Evolutionary conservation across 257 asterid genomes (phyloP), one percentile per base, ranked within the genome.

Genomic region (Eustoma russellianum): DNA sequence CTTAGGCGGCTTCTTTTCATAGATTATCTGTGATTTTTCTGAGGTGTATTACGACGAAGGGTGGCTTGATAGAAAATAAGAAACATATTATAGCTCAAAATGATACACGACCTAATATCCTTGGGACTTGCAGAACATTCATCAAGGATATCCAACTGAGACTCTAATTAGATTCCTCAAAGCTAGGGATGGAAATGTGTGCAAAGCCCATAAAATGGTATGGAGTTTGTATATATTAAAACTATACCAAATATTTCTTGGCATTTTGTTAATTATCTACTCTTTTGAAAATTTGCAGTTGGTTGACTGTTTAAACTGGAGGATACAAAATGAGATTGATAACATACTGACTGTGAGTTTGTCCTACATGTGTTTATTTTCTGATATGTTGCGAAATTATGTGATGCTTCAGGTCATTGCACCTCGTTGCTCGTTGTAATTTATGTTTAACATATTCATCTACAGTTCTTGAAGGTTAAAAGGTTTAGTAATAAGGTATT

Each of bases 181-280:
- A 70, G 97, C 93, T 53, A 85, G 97, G 80, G 95, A 85, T 5
- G 97, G 95, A 34, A 73, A 69, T 66, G 61, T 82, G 54, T 56
- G 66, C 19, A 70, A 80, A 74, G 93, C 97, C 10, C 62, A 78
- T 47, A 74, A 71, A 66, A 88, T 88, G 97, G 97, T 86, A 65
- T 43, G 83, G 48, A 64, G 24, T 35, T 1, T 24, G 45, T 46
- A 5, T 7, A 11, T 15, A 24, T 11, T 11, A 24, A 34, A 24
- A 11, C 38, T 41, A 2, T 34, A 40, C 14, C 9, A 16, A 48
- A 28, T 12, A 54, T 34, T 19, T 11, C 13, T 63, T 2, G 57
- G 55, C 19, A 24, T 52, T 51, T 65, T 33, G 65, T 64, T 18
- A 51, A 60, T 50, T 46, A 69, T n/a, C 13, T 52, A 12, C n/a